Evolutionary conservation across 208 protist species (phyloP).

Genomic region (Wallacemonas sp.): DNA sequence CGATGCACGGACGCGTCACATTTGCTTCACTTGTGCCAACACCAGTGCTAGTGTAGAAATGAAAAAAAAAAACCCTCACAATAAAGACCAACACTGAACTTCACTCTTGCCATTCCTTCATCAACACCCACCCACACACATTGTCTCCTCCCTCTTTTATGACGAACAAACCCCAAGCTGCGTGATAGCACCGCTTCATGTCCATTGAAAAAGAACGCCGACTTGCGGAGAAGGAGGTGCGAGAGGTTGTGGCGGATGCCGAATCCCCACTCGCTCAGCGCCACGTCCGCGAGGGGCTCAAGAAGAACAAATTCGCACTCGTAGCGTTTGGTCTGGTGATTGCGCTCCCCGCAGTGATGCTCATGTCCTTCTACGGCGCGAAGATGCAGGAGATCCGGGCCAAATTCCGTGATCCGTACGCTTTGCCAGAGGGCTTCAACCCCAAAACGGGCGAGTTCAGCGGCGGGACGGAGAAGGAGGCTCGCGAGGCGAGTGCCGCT

Average conservation of each 20-base stretch:
- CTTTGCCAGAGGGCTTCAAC: slow-evolving; percentile 70
- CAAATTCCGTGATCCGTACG: slow-evolving; percentile 75
- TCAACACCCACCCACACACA: too few species aligned
- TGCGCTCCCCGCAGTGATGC: slow-evolving; percentile 43
- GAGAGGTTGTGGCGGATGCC: slow-evolving; percentile 61
- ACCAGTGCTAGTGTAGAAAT: too few species aligned
- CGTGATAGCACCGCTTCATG: neutral
- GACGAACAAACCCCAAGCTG: neutral
- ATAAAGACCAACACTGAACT: too few species aligned
- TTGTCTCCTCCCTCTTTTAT: neutral
- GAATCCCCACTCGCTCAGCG: slow-evolving; percentile 65
- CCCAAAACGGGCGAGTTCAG: slow-evolving; percentile 52
- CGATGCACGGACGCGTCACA: too few species aligned
- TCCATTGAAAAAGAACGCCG: slow-evolving; percentile 47
- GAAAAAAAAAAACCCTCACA: too few species aligned
- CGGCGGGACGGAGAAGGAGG: slow-evolving; percentile 1
- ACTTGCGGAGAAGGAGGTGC: slow-evolving; percentile 57
- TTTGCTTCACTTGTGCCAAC: too few species aligned
- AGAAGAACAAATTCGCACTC: slow-evolving; percentile 70
- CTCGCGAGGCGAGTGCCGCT: slow-evolving; percentile 9
- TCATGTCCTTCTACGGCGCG: slow-evolving; percentile 68
- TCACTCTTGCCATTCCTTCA: too few species aligned
- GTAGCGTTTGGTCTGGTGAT: slow-evolving; percentile 49
- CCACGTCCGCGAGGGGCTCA: slow-evolving; percentile 61
- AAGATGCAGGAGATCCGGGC: slow-evolving; percentile 58